Conservation (phyloP, 495 filamentous ascomycete genomes). For the Penicillium fimorum region DNA sequence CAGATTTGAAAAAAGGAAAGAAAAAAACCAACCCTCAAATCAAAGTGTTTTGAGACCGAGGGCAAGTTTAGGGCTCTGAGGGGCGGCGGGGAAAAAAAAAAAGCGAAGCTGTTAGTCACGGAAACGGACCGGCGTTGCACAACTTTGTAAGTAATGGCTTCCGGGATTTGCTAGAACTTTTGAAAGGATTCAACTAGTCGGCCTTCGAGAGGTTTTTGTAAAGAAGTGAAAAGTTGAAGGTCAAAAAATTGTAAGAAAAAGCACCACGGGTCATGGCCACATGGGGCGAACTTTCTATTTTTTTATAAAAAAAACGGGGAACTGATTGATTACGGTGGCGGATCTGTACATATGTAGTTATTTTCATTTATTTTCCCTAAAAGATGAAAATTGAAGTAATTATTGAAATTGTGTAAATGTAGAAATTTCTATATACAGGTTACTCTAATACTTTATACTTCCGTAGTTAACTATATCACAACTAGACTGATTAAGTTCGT, state of each 20-base stretch:
- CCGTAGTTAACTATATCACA: background rate
- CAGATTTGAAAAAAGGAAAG: slow-evolving; percentile 28
- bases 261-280: slow-evolving; percentile 11
- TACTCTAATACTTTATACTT: background rate
- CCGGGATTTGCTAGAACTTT: background rate
- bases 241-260: background rate
- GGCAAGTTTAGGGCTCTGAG: slow-evolving; percentile 19
- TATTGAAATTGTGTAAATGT: no score
- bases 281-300: slow-evolving; percentile 10
- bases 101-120: slow-evolving; percentile 49
- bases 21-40: slow-evolving; percentile 24
- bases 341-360: background rate
- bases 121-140: slow-evolving; percentile 35
- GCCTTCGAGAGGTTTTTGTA: background rate
- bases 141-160: slow-evolving; percentile 7
- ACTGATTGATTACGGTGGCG: slow-evolving; percentile 9
- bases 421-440: no score
- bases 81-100: slow-evolving; percentile 9
- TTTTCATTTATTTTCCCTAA: background rate
- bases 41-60: slow-evolving; percentile 4
- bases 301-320: background rate
- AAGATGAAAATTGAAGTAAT: background rate
- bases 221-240: slow-evolving; percentile 12
- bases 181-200: background rate
- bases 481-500: slow-evolving; percentile 12